Evolutionary conservation across 2,329 filamentous ascomycete species (phyloP), one percentile per base, ranked within the genome.

Genomic region (Helotiales sp.): DNA sequence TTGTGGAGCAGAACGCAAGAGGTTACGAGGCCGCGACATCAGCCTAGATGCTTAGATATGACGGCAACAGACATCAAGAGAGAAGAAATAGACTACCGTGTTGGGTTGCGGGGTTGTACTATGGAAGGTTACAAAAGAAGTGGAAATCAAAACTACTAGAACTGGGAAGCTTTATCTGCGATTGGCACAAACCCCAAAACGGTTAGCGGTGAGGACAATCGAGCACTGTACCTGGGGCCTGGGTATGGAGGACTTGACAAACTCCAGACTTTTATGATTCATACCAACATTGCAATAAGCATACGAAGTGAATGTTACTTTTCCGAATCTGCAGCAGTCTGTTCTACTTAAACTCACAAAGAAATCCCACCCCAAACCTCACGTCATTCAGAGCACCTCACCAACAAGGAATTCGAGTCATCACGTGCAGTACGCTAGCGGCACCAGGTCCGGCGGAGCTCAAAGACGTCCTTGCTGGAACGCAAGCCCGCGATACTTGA

Each of bases 11-110:
- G 65, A 68, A 65, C 74, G 71, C 8, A 74, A 30, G 22, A 75
- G 58, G 30, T 45, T 71, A 43, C 58, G 66, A 69, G 72, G 65
- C 59, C 68, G 66, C 73, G 75, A 77, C 76, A 77, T 77, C 72
- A 76, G 75, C 74, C 65, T 70, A 54, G 47, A 61, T 66, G 34
- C 32, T 54, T 63, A 6, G 20, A 15, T 55, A 43, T 63, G 22
- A 28, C 34, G 22, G 34, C 47, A 54, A 43, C 43, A 40, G 61
- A 55, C 61, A 63, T 63, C 13, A 63, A 63, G 61, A 57, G 30
- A 28, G 20, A 32, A 13, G 13, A 17, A 34, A 22, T 6, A 54
- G 6, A 22, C 2, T 22, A 24, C n/a, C 2, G 15, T 45, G 24
- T 22, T 55, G 8, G 26, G 22, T 40, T 43, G 47, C 17, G 30